A percentile compares a stretch with the other conserved stretches of the same genome.
These are phyloP conservation scores for Saxispiralis lemnorum DNA, from an alignment of 495 filamentous ascomycete species.

Conservation along the genomic window DNA sequence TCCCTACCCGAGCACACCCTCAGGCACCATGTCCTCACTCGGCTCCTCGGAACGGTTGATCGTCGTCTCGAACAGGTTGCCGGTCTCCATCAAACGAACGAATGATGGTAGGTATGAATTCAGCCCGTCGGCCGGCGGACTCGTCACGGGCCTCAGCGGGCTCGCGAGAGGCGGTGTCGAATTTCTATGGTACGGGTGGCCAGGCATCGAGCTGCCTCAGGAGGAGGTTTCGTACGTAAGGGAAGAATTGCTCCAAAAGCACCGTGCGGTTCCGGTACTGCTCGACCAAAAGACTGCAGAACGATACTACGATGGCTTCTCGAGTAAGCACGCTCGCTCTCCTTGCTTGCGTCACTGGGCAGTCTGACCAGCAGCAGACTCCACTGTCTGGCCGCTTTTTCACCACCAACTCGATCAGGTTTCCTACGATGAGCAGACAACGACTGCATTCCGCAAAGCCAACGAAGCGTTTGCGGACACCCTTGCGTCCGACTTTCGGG, in stretches of 20 bases:
- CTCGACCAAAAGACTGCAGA: constrained; percentile 34
- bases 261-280: constrained; percentile 36
- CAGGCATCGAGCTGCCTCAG: constrained; percentile 51
- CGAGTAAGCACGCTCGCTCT: constrained; percentile 37
- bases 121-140: constrained; percentile 81
- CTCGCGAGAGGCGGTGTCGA: constrained; percentile 72
- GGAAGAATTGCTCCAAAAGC: constrained; percentile 26
- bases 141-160: constrained; percentile 76
- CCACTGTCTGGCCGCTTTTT: constrained; percentile 81
- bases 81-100: constrained; percentile 79
- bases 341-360: not conserved
- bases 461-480: constrained; percentile 69
- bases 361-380: constrained; percentile 36
- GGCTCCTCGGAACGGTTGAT: constrained; percentile 36
- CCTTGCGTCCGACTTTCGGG: constrained; percentile 49
- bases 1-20: not conserved
- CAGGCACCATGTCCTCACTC: not conserved
- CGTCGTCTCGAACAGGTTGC: constrained; percentile 77
- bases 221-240: constrained; percentile 23
- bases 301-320: constrained; percentile 41
- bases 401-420: constrained; percentile 90
- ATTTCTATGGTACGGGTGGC: constrained; percentile 95
- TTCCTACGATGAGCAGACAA: constrained; percentile 65
- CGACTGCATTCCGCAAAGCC: constrained; percentile 72
- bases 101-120: constrained; percentile 68